phyloP scores from a whole-genome alignment of 306 rosid genomes.

The barrel medic (Medicago truncatula) region MtrunA17r5.0-ANR NC_053048.1:40724001-40724500 shows the following conservation, averaged over 20 bases:
- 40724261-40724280: too few relatives aligned
- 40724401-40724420: too few relatives aligned
- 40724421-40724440: too few relatives aligned
- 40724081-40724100: constrained; percentile 47
- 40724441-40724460: not conserved
- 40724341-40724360: too few relatives aligned
- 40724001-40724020: constrained; percentile 47
- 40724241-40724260: too few relatives aligned
- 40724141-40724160: not conserved
- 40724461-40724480: not conserved
- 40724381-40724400: too few relatives aligned
- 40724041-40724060: constrained; percentile 49
- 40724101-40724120: constrained; percentile 38
- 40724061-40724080: constrained; percentile 43
- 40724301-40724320: too few relatives aligned
- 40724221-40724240: too few relatives aligned
- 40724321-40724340: too few relatives aligned
- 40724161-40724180: not conserved
- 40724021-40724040: constrained; percentile 54
- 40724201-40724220: not conserved
- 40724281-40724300: too few relatives aligned
- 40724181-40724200: not conserved
- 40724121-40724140: constrained; percentile 69
- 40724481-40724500: not conserved
- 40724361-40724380: too few relatives aligned